phyloP scores from a whole-genome alignment of 139 green algal genomes.

The Closterium sp. region DNA sequence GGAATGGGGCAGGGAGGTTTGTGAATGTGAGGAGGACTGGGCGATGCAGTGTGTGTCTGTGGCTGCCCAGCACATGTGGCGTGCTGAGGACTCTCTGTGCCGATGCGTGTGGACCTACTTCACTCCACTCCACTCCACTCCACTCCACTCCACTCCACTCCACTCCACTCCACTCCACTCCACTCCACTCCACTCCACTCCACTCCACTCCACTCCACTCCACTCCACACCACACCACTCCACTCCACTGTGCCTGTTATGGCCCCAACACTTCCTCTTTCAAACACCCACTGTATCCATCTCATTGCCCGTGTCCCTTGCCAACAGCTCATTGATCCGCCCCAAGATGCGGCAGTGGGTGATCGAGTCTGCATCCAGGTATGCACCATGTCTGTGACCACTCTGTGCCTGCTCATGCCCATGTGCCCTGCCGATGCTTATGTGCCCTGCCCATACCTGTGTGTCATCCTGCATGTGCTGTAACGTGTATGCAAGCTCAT shows the following conservation, averaged over 20 bases:
- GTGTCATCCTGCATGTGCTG: not conserved
- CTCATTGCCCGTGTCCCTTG: not conserved
- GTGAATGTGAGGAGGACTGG: not conserved
- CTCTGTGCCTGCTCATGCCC: too few species aligned
- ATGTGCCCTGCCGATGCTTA: too few species aligned
- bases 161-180: too few species aligned
- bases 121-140: too few species aligned
- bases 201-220: too few species aligned
- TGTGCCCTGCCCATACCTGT: not conserved
- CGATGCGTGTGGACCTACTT: not conserved
- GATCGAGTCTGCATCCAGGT: conserved; percentile 15
- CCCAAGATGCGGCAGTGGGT: not conserved
- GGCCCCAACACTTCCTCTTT: not conserved
- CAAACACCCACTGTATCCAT: not conserved
- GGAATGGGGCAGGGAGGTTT: too few species aligned
- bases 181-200: too few species aligned
- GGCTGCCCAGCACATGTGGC: not conserved
- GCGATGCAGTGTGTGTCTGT: not conserved
- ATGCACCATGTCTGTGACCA: not conserved
- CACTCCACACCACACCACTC: too few species aligned
- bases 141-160: too few species aligned
- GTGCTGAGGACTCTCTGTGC: not conserved
- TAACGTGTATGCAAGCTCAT: not conserved
- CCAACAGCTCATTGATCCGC: conserved; percentile 18
- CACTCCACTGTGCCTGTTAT: too few species aligned